A percentile compares a stretch with the other conserved stretches of the same genome.
Evolutionary conservation across 441 rosid genomes (phyloP).

Genomic region (Populus hybrid): DNA sequence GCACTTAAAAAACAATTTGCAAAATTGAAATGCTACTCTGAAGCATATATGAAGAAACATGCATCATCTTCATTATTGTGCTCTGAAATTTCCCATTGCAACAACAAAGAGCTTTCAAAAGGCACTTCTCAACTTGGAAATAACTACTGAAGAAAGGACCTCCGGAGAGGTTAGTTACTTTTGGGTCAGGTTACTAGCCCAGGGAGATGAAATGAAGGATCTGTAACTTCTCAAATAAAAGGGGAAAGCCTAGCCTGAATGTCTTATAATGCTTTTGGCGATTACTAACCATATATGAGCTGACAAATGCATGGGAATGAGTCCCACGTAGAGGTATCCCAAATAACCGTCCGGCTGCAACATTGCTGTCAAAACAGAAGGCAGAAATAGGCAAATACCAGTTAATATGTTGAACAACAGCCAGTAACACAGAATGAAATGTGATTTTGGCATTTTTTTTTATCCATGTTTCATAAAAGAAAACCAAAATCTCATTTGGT

Average conservation of each 20-base stretch:
- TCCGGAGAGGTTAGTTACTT: too few relatives aligned
- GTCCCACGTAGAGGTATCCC: conserved; percentile 95
- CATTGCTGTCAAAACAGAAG: conserved; percentile 57
- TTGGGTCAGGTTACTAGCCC: too few relatives aligned
- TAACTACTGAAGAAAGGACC: too few relatives aligned
- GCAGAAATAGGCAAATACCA: conserved; percentile 7
- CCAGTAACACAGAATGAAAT: neutral
- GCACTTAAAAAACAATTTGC: neutral
- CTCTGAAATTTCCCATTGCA: neutral
- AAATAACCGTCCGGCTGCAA: conserved; percentile 83
- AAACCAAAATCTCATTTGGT: neutral
- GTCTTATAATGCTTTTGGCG: neutral
- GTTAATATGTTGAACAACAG: conserved; percentile 3
- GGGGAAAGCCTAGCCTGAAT: neutral
- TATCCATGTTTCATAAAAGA: neutral
- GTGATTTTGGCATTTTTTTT: neutral
- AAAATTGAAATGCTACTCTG: neutral
- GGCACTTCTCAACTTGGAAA: too few relatives aligned
- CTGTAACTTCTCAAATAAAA: too few relatives aligned
- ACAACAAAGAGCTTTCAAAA: neutral
- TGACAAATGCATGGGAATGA: conserved; percentile 96
- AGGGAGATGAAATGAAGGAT: too few relatives aligned
- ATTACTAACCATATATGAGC: conserved; percentile 82
- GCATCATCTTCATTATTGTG: neutral
- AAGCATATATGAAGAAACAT: neutral